Percentiles rank a stretch among this genome's conserved stretches.
These are phyloP conservation scores for Artomyces pyxidatus DNA, from an alignment of 768 basidiomycete genomes.

Conservation along the genomic window DNA sequence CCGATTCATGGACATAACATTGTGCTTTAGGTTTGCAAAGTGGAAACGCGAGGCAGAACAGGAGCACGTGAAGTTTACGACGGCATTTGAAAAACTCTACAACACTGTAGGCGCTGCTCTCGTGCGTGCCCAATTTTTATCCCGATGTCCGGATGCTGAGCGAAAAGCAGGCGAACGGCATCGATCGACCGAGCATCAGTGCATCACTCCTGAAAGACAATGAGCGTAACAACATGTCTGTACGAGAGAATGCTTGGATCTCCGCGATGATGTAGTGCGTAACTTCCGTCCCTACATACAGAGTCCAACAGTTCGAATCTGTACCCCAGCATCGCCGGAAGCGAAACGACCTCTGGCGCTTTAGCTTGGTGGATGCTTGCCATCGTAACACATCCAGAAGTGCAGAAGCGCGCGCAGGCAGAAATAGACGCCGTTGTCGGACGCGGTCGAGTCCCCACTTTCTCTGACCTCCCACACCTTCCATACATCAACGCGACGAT, in stretches of 20 bases:
- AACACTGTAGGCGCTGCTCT: too few species aligned
- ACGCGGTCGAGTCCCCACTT: conserved; percentile 7
- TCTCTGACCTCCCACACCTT: conserved; percentile 8
- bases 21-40: conserved; percentile 8
- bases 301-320: neutral
- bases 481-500: conserved; percentile 15
- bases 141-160: too few species aligned
- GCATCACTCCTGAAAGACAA: conserved; percentile 6
- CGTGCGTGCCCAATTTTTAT: too few species aligned
- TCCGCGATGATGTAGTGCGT: conserved; percentile 12
- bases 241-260: conserved; percentile 12
- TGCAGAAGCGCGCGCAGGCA: conserved; percentile 12
- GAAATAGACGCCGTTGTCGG: conserved; percentile 16
- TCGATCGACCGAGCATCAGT: conserved; percentile 1
- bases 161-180: conserved; percentile 6
- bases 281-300: neutral
- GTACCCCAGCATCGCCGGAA: conserved; percentile 1
- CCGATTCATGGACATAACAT: neutral
- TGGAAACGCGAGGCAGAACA: conserved; percentile 18
- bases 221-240: neutral
- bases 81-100: conserved; percentile 11
- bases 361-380: conserved; percentile 10
- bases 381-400: conserved; percentile 14
- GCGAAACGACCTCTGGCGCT: neutral
- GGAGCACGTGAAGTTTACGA: neutral